Conservation (phyloP, 2,329 filamentous ascomycete species). For the Penicillium sp. region DNA sequence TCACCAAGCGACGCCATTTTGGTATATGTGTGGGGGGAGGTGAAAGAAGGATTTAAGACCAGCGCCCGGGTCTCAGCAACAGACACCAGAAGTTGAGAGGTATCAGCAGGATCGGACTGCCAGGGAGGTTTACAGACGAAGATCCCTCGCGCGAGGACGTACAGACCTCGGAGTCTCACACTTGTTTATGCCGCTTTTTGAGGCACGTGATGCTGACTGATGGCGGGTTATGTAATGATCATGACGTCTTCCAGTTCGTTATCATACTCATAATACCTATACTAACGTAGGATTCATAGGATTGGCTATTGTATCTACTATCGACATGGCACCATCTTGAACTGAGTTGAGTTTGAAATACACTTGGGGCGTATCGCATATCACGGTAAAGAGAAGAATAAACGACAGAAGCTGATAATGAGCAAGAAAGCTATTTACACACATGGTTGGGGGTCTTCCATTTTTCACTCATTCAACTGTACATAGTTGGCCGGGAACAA, state of each 20-base stretch:
- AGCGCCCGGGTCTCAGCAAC: conserved; percentile 1
- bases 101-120: conserved; percentile 12
- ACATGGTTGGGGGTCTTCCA: neutral
- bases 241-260: conserved; percentile 16
- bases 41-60: neutral
- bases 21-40: neutral
- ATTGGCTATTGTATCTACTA: neutral
- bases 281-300: too few relatives aligned
- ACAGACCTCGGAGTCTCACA: conserved; percentile 8
- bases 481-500: conserved; percentile 69
- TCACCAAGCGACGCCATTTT: conserved; percentile 91
- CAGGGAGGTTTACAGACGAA: conserved; percentile 12
- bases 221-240: conserved; percentile 8
- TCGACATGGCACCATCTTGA: neutral
- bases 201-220: conserved; percentile 20
- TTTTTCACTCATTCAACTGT: conserved; percentile 35
- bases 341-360: neutral
- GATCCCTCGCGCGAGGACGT: conserved; percentile 17
- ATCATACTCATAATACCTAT: too few relatives aligned
- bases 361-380: neutral
- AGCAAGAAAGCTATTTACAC: conserved; percentile 12
- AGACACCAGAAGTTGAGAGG: neutral
- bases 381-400: neutral
- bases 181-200: conserved; percentile 24
- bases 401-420: neutral